Evolutionary conservation across 2,329 filamentous ascomycete genomes (phyloP).

Genomic region (Neofusicoccum laricinum): DNA sequence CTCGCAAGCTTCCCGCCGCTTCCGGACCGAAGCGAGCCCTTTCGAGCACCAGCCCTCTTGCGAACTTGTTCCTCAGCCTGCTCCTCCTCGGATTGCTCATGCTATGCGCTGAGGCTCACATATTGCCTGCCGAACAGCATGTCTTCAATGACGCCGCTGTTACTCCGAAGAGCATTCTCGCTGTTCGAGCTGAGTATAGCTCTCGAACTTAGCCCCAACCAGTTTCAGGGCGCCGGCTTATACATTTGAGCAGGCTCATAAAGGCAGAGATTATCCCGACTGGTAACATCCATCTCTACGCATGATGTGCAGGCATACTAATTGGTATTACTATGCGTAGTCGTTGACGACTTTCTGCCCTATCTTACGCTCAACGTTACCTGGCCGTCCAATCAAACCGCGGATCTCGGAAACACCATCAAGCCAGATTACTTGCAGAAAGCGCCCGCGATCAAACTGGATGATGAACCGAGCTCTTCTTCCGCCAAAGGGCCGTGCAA

Average conservation of each 20-base stretch:
- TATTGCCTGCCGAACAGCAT: conserved; percentile 29
- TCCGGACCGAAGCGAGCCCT: neutral
- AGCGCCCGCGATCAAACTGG: conserved; percentile 40
- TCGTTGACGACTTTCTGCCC: conserved; percentile 60
- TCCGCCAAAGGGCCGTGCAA: conserved; percentile 20
- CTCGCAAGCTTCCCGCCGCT: neutral
- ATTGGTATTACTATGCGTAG: conserved; percentile 29
- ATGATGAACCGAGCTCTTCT: conserved; percentile 27
- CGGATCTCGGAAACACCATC: conserved; percentile 52
- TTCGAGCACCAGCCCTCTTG: neutral
- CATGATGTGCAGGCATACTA: too few relatives aligned
- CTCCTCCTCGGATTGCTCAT: conserved; percentile 22
- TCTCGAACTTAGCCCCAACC: neutral
- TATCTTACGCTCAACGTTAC: conserved; percentile 49
- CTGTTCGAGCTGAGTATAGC: conserved; percentile 29
- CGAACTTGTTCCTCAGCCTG: conserved; percentile 5
- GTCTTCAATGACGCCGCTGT: conserved; percentile 20
- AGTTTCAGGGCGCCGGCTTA: neutral
- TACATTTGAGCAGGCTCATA: conserved; percentile 28
- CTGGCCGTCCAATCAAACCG: conserved; percentile 46
- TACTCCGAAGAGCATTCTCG: conserved; percentile 22
- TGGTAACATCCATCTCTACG: conserved; percentile 23
- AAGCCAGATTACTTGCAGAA: conserved; percentile 39
- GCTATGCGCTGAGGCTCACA: conserved; percentile 19
- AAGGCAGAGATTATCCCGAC: conserved; percentile 41